phyloP scores from a whole-genome alignment of 2,329 filamentous ascomycete species.

The Colletotrichum sidae region DNA sequence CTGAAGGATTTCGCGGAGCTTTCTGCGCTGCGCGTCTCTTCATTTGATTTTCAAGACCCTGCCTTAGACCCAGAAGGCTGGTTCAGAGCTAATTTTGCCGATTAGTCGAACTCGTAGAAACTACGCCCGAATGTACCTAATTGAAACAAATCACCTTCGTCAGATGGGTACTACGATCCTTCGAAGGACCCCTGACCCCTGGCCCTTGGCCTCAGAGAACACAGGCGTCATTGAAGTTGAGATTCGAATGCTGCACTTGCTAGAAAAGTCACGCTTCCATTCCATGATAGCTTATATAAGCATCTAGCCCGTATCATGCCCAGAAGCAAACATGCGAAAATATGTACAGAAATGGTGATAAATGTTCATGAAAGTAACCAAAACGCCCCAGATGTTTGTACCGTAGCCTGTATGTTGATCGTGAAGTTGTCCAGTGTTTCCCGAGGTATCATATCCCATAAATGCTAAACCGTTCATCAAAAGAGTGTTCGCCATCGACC shows the following conservation, averaged over 20 bases:
- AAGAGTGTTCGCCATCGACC: slow-evolving; percentile 28
- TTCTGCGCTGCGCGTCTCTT: too few relatives aligned
- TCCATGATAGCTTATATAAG: background rate
- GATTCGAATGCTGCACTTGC: background rate
- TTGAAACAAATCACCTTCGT: too few relatives aligned
- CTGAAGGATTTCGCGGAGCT: too few relatives aligned
- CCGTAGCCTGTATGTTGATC: slow-evolving; percentile 9
- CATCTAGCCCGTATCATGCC: slow-evolving; percentile 1
- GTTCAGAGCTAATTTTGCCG: too few relatives aligned
- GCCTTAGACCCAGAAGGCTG: too few relatives aligned
- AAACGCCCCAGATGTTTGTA: slow-evolving; percentile 25
- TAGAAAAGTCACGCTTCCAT: background rate
- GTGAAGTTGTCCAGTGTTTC: slow-evolving; percentile 19
- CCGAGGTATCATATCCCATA: slow-evolving; percentile 33
- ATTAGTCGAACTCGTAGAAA: too few relatives aligned
- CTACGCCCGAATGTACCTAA: too few relatives aligned
- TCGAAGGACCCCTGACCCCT: too few relatives aligned
- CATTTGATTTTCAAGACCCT: too few relatives aligned
- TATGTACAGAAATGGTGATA: slow-evolving; percentile 31
- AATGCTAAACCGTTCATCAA: slow-evolving; percentile 31
- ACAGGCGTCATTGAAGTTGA: too few relatives aligned
- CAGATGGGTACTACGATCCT: too few relatives aligned
- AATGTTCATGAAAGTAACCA: slow-evolving; percentile 20
- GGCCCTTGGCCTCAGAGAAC: too few relatives aligned
- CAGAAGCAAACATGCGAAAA: background rate